Percentiles rank a stretch among this genome's conserved stretches.
Conservation (phyloP, 1,139 yeast genomes). For the Tardiomyces digboiensis region DNA sequence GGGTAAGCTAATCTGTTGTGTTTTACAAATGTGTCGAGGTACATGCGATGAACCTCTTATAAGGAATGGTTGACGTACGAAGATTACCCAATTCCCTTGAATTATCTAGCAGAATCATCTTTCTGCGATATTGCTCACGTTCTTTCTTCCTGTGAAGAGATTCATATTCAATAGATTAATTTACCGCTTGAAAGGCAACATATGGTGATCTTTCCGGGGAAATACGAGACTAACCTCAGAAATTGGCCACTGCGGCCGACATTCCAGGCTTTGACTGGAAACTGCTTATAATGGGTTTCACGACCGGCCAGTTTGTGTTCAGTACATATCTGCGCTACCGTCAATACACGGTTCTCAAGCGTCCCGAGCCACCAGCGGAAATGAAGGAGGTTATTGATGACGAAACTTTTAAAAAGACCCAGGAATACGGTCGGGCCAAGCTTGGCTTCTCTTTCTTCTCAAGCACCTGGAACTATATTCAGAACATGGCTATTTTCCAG, state of each 20-base stretch:
- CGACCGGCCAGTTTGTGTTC: slow-evolving; percentile 65
- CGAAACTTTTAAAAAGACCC: slow-evolving; percentile 71
- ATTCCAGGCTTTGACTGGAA: slow-evolving; percentile 71
- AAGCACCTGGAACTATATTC: slow-evolving; percentile 41
- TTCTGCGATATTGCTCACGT: too few species aligned
- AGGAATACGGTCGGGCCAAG: slow-evolving; percentile 76
- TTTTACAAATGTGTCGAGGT: too few species aligned
- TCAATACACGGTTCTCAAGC: slow-evolving; percentile 61
- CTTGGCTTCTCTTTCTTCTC: slow-evolving; percentile 56
- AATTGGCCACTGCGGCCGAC: slow-evolving; percentile 36
- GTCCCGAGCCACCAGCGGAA: slow-evolving; percentile 49
- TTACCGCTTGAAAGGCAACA: too few species aligned
- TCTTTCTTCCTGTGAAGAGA: too few species aligned
- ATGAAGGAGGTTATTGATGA: slow-evolving; percentile 48
- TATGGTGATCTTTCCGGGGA: too few species aligned
- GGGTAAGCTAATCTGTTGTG: too few species aligned
- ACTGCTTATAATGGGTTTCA: slow-evolving; percentile 57
- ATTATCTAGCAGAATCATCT: too few species aligned
- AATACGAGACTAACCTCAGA: slow-evolving; percentile 3
- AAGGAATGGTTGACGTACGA: too few species aligned
- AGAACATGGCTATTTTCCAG: slow-evolving; percentile 50
- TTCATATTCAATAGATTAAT: too few species aligned
- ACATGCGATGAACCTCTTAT: too few species aligned
- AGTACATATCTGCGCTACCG: slow-evolving; percentile 67
- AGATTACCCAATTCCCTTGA: too few species aligned